These are phyloP conservation scores for Globisporangium emineosum DNA, from an alignment of 352 stramenopile species.

Conservation along the genomic window DNA sequence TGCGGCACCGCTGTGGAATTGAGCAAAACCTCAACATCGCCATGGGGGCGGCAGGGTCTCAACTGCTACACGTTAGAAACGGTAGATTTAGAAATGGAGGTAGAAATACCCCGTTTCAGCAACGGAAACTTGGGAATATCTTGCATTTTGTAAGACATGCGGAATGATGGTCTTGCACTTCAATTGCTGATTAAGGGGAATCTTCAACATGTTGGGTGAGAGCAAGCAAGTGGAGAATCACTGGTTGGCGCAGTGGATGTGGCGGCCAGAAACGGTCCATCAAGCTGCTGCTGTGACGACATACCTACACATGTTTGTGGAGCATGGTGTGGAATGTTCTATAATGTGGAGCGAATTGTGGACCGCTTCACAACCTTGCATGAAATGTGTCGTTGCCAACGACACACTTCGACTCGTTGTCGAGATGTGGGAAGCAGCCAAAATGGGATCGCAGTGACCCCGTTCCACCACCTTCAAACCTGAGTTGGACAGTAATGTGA, in stretches of 20 bases:
- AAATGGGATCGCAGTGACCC: too few species aligned
- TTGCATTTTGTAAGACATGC: neutral
- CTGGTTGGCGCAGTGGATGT: conserved; percentile 7
- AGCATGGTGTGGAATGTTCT: too few species aligned
- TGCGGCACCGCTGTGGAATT: conserved; percentile 8
- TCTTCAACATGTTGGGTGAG: conserved; percentile 21
- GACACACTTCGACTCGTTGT: too few species aligned
- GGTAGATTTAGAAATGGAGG: conserved; percentile 10
- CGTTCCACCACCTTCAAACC: too few species aligned
- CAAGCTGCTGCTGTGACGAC: too few species aligned
- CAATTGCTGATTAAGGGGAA: conserved; percentile 8
- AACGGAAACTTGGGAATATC: neutral
- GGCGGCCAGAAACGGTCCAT: too few species aligned
- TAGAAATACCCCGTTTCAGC: conserved; percentile 13
- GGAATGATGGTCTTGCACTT: conserved; percentile 4
- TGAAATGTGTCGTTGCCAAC: too few species aligned
- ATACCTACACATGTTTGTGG: too few species aligned
- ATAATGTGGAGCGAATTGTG: too few species aligned
- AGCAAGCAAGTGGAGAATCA: conserved; percentile 5
- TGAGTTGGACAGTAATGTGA: too few species aligned
- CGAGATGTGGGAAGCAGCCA: too few species aligned
- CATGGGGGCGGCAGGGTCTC: neutral
- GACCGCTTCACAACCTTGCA: too few species aligned
- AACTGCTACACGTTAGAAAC: conserved; percentile 27
- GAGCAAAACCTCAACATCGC: neutral